Conservation (phyloP, 257 asterid species). For the Rehmannia glutinosa region DNA sequence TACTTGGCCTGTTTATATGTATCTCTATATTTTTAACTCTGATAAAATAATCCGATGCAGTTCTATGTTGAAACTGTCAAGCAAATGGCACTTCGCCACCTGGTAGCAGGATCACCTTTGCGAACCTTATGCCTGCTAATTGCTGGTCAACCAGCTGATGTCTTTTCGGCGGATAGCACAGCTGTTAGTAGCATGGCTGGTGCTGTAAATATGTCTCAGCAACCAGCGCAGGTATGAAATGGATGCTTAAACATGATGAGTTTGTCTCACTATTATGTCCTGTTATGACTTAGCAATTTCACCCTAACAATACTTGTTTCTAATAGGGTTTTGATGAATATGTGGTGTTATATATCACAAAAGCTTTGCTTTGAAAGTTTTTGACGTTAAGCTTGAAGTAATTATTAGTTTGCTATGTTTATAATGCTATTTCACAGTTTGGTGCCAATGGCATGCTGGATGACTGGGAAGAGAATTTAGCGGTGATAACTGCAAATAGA, state of each 20-base stretch:
- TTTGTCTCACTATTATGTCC: constrained; percentile 29
- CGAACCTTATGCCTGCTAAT: constrained; percentile 89
- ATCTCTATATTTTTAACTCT: constrained; percentile 4
- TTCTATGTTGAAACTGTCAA: constrained; percentile 88
- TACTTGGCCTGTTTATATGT: background rate
- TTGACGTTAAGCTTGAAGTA: constrained; percentile 1
- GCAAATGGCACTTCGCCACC: constrained; percentile 87
- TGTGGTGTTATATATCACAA: background rate
- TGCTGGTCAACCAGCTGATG: constrained; percentile 95
- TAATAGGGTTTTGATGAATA: background rate
- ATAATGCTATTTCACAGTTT: constrained; percentile 36
- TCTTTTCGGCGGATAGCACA: constrained; percentile 56
- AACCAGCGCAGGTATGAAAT: constrained; percentile 68
- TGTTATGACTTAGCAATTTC: background rate
- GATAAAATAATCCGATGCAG: constrained; percentile 39
- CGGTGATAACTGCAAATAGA: constrained; percentile 92
- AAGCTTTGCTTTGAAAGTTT: background rate
- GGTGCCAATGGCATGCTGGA: constrained; percentile 78
- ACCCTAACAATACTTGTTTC: constrained; percentile 3
- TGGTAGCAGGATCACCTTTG: constrained; percentile 95
- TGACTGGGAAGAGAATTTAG: constrained; percentile 97
- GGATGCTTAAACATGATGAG: constrained; percentile 8
- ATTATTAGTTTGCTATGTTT: constrained; percentile 10
- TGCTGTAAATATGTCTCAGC: constrained; percentile 49
- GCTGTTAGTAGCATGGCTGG: constrained; percentile 40